These are phyloP conservation scores for Prunus mongolica DNA, from an alignment of 306 rosid genomes.

Conservation along the genomic window DNA sequence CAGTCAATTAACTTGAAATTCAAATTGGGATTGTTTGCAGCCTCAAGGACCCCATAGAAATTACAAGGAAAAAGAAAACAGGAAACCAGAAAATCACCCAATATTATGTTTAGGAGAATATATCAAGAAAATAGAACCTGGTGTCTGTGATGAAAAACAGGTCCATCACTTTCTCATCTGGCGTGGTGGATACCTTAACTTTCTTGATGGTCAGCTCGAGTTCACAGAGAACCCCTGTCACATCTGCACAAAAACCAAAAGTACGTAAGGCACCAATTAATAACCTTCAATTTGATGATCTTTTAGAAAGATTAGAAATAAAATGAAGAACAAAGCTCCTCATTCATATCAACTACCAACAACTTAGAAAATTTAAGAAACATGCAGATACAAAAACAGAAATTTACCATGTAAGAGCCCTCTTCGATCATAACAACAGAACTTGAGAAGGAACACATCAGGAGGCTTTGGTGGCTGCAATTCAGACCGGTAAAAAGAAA, in stretches of 20 bases:
- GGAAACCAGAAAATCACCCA: not conserved
- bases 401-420: conserved; percentile 85
- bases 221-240: conserved; percentile 79
- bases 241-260: conserved; percentile 50
- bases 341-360: not conserved
- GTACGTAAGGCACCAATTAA: not conserved
- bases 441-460: conserved; percentile 74
- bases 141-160: conserved; percentile 86
- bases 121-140: conserved; percentile 48
- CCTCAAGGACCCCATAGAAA: not conserved
- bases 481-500: conserved; percentile 57
- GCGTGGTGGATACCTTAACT: conserved; percentile 95
- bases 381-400: not conserved
- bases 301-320: not conserved
- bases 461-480: conserved; percentile 67
- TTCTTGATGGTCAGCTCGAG: conserved; percentile 76
- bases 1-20: not conserved
- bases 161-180: conserved; percentile 93
- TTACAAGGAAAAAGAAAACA: not conserved
- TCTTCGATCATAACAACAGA: conserved; percentile 66
- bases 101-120: conserved; percentile 4
- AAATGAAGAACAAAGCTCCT: not conserved
- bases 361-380: not conserved
- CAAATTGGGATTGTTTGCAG: not conserved
- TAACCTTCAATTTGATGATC: not conserved